Base-by-base conservation (phyloP, 495 filamentous ascomycete species). In the Elaphomyces granulatus region DNA sequence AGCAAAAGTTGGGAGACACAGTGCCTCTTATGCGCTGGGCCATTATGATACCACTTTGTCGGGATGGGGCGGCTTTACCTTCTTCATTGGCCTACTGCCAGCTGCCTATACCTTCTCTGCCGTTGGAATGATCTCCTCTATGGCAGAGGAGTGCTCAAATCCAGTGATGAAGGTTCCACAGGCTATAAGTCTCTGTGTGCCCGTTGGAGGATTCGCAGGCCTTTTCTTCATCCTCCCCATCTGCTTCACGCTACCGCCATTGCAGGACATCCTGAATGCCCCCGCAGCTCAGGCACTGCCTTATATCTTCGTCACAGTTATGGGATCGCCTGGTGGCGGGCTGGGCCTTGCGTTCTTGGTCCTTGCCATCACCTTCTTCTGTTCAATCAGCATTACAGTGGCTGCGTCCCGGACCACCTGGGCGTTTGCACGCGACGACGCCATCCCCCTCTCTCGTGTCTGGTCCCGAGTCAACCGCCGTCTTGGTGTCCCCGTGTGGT, bases 321-420 rank as follows among this genome's bases (percentile, higher is more conserved):
- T 66, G 63, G 67, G 65, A 21, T 51, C 46, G 0, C 59, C 63
- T 1, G 63, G 54, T 14, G 79, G 61, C 40, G 66, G 75, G 0
- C 40, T 68, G 0, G 63, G 43, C 1, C 61, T 70, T 18, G 55
- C 51, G 6, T 61, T 64, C 49, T 52, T 68, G 3, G 60, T 84
- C 30, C 66, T 85, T 1, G 67, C 78, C 18, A 77, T 85, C 47
- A 55, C 56, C 4, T 68, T 80, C 44, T 73, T 79, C 46, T 77
- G 74, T 49, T 73, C 71, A 8, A 73, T 72, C 16, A 75, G 71
- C 31, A 74, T 74, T 47, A 77, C 72, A 4, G 71, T 71, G 3
- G 75, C 73, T 14, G 61, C 74, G 2, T 75, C 71, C 1, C 69
- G 75, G 15, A 60, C 67, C 37, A 72, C 74, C 30, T 80, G 70